Evolutionary conservation across 2,329 filamentous ascomycete genomes (phyloP), one percentile per base, ranked within the genome.

Genomic region (Botrytis fragariae): DNA sequence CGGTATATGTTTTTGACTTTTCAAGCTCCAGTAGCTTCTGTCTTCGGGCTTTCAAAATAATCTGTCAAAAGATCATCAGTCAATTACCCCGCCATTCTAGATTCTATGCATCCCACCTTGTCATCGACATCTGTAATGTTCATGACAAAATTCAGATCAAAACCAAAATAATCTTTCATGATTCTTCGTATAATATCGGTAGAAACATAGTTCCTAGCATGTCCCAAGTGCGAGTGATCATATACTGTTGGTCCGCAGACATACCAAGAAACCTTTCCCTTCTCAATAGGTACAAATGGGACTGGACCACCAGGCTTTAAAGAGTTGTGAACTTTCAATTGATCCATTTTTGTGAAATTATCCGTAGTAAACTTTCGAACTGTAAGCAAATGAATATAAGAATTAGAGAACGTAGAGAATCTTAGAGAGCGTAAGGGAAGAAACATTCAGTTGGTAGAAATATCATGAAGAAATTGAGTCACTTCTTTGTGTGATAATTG

Each of bases 11-110:
- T 81, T 97, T 96, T 81, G 93, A 92, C 82, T 91, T 90, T 74
- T 92, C 89, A 81, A 93, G 91, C 75, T 95, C 88, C 73, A 97
- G 90, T 51, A 98, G 84, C 80, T 94, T 89, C 79, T 96, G 91
- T 83, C 96, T 90, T 79, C 95, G 87, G 22, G 92, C 91, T 76
- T 90, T 73, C 10, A 73, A 59, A 32, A 73, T 73, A 57, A 73
- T 73, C 72, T 73, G 67, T 61, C 12, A 54, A 32, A 39, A 45
- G 42, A 44, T 45, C 54, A 69, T 70, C 65, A 71, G 67, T 44
- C 37, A 62, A 73, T 51, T 60, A 57, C 22, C 61, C 45, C 59
- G 29, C 73, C 42, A 44, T 69, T 8, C 45, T 25, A 59, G 32
- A 51, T 60, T 51, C 39, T 57, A 44, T 32, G 29, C 67, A 42